Base-by-base conservation (phyloP, 2,329 filamentous ascomycete genomes). In the Berkeleyomyces basicola region DNA sequence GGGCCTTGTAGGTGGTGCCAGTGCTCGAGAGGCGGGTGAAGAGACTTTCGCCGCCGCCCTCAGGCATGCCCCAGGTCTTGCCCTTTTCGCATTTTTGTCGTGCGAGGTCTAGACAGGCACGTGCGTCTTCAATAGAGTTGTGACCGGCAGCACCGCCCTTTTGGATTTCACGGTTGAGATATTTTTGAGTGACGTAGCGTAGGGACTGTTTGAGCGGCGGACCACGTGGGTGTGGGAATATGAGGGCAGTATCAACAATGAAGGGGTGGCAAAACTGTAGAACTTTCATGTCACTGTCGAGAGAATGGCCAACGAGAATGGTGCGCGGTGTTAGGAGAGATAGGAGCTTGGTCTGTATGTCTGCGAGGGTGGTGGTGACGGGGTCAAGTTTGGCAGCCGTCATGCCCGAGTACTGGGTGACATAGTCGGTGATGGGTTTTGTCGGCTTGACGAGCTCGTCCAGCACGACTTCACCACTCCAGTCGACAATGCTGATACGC, bases 51-150 rank as follows among this genome's bases (percentile, higher is more conserved):
- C 84, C 85, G 55, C 84, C 85, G 1, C 84, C 80, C 51, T 95
- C 90, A 59, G 83, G 83, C 0, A 86, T 86, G 43, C 90, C 93
- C 88, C 91, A 99, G 33, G 78, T 74, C 67, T 87, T 88, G 47
- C 93, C 93, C 73, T 88, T 93, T 72, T 97, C 91, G 72, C 92
- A 96, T 72, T 99, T 99, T 70, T 92, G 86, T 73, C 93, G 95
- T 58, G 97, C 84, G 1, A 99, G 84, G 69, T 97, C 91, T 11
- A 99, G 83, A 67, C 90, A 95, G 2, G 93, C 90, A 67, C 81
- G 85, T 11, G 93, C 90, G 72, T 99, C 93, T 73, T 99, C 93
- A 66, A 96, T 81, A 64, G 88, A 93, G 77, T 97, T 86, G 71
- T 99, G 93, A 14, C 93, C 93, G 14, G 71, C 71, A 14, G 79